Evolutionary conservation across 768 basidiomycete genomes (phyloP).

Genomic region (Wakefieldia striispora): DNA sequence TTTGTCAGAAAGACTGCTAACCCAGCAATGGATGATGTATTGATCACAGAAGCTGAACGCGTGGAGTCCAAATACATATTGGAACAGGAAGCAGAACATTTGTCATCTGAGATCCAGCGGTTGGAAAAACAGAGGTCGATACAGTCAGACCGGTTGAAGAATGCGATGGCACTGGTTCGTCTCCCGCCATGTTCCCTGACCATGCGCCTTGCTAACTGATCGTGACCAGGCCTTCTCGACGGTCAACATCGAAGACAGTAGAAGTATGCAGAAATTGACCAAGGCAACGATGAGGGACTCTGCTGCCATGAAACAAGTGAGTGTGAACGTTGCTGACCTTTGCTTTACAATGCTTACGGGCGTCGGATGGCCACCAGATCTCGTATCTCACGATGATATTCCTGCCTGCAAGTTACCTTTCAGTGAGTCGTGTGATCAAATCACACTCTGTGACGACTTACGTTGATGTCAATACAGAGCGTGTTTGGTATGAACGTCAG

Average conservation of each 20-base stretch:
- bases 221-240: slow-evolving; percentile 51
- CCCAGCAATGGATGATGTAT: slow-evolving; percentile 39
- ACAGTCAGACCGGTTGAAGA: slow-evolving; percentile 29
- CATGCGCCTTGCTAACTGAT: not conserved
- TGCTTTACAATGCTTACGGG: not conserved
- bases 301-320: slow-evolving; percentile 36
- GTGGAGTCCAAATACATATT: slow-evolving; percentile 10
- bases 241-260: slow-evolving; percentile 59
- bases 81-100: slow-evolving; percentile 16
- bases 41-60: slow-evolving; percentile 9
- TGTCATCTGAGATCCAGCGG: slow-evolving; percentile 46
- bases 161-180: slow-evolving; percentile 32
- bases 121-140: slow-evolving; percentile 26
- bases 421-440: slow-evolving; percentile 15
- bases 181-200: not conserved
- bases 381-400: slow-evolving; percentile 62
- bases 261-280: slow-evolving; percentile 50
- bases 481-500: slow-evolving; percentile 30
- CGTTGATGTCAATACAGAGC: slow-evolving; percentile 23
- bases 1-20: slow-evolving; percentile 51
- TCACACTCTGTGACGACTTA: not conserved
- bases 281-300: slow-evolving; percentile 43
- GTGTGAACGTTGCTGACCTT: not conserved
- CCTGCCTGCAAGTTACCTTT: slow-evolving; percentile 50
- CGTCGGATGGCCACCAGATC: slow-evolving; percentile 33